Evolutionary conservation across 2,329 filamentous ascomycete genomes (phyloP).

Genomic region (Gliomastix tumulicola): DNA sequence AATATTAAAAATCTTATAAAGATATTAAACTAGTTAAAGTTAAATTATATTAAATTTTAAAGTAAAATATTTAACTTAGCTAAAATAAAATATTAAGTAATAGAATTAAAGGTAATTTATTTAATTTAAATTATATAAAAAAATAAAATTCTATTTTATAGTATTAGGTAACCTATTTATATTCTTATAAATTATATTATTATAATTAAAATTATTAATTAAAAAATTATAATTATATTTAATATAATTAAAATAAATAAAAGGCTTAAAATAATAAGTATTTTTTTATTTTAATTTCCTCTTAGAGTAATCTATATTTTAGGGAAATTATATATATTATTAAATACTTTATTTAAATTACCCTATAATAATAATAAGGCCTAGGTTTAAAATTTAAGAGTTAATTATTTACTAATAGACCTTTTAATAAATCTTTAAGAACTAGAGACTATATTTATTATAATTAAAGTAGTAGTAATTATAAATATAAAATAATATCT

Average conservation of each 20-base stretch:
- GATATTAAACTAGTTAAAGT: no score
- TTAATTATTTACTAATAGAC: not conserved
- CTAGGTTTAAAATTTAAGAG: not conserved
- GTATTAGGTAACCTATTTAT: no score
- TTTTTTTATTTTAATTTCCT: constrained; percentile 82
- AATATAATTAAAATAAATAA: constrained; percentile 91
- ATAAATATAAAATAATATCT: not conserved
- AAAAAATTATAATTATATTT: constrained; percentile 96
- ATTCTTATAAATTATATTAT: constrained; percentile 83
- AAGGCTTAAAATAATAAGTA: constrained; percentile 96
- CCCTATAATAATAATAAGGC: constrained; percentile 2
- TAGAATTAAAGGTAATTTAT: not conserved
- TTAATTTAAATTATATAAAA: not conserved
- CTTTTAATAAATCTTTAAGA: no score
- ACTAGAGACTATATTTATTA: no score
- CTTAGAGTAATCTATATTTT: not conserved
- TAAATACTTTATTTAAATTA: no score
- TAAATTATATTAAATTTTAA: no score
- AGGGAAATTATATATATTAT: not conserved
- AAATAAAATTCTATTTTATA: no score
- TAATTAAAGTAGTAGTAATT: not conserved
- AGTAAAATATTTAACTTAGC: no score
- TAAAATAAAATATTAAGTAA: not conserved
- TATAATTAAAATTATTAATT: constrained; percentile 96
- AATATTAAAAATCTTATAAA: no score